Conservation (phyloP, 352 stramenopile genomes). For the Thraustochytrium striatum region DNA sequence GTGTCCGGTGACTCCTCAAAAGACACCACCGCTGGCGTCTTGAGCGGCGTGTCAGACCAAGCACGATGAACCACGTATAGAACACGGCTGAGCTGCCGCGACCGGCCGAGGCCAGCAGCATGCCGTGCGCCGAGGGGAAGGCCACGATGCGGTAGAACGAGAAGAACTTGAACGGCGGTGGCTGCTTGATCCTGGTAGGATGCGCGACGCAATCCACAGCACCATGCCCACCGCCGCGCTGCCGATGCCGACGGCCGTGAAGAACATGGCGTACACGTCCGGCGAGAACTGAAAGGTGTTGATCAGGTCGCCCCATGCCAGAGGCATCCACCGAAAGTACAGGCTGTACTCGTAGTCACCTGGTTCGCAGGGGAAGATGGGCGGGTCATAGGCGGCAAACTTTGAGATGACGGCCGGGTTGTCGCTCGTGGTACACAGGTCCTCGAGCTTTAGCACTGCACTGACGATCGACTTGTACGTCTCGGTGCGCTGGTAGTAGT, state of each 20-base stretch:
- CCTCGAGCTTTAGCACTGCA: conserved; percentile 66
- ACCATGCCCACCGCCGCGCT: conserved; percentile 79
- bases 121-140: conserved; percentile 72
- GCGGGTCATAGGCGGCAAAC: conserved; percentile 63
- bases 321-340: conserved; percentile 76
- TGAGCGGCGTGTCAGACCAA: conserved; percentile 48
- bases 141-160: conserved; percentile 81
- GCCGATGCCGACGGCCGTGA: conserved; percentile 77
- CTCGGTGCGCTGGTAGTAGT: conserved; percentile 55
- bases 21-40: conserved; percentile 52
- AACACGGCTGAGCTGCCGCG: conserved; percentile 62
- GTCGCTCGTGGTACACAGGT: conserved; percentile 67
- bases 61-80: conserved; percentile 68
- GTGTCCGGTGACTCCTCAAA: conserved; percentile 77
- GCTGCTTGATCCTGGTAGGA: conserved; percentile 92
- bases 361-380: conserved; percentile 34
- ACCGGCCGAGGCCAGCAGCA: conserved; percentile 66
- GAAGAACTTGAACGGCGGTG: conserved; percentile 82
- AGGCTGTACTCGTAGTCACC: conserved; percentile 67
- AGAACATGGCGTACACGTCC: conserved; percentile 89
- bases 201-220: conserved; percentile 84
- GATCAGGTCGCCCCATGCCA: conserved; percentile 87
- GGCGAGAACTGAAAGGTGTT: conserved; percentile 91
- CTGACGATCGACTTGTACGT: conserved; percentile 56
- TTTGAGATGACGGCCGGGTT: conserved; percentile 64